These are phyloP conservation scores for Lobosporangium transversale DNA, from an alignment of 192 early-diverging fungal genomes.

Conservation along the genomic window DNA sequence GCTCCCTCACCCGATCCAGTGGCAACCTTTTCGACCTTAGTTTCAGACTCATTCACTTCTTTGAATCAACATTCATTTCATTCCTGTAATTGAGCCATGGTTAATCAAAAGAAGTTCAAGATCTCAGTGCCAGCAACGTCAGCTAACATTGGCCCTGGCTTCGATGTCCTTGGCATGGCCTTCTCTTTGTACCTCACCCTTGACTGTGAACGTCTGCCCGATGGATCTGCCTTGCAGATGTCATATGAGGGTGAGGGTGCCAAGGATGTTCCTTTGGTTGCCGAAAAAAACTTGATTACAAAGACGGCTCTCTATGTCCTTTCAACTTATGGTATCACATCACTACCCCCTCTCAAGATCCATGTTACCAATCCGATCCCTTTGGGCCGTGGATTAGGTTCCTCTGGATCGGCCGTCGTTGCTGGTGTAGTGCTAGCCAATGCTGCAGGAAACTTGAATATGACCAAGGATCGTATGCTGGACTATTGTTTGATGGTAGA, in stretches of 20 bases:
- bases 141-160: conserved; percentile 98
- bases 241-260: conserved; percentile 75
- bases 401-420: conserved; percentile 94
- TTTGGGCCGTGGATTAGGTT: conserved; percentile 96
- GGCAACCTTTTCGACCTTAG: no score
- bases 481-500: conserved; percentile 94
- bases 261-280: conserved; percentile 82
- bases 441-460: conserved; percentile 70
- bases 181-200: conserved; percentile 89
- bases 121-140: conserved; percentile 95
- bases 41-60: neutral
- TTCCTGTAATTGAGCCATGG: conserved; percentile 10
- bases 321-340: conserved; percentile 68
- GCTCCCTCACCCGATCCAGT: no score
- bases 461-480: conserved; percentile 82
- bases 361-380: conserved; percentile 93
- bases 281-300: conserved; percentile 88
- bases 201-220: conserved; percentile 55
- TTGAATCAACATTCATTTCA: neutral
- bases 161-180: conserved; percentile 93
- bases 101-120: conserved; percentile 53
- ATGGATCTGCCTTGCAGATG: conserved; percentile 52
- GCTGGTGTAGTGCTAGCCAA: conserved; percentile 91
- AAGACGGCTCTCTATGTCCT: conserved; percentile 93
- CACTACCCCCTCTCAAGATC: conserved; percentile 75